Evolutionary conservation across 208 protist genomes (phyloP), one percentile per base, ranked within the genome.

Genomic region (Leishmania tropica): DNA sequence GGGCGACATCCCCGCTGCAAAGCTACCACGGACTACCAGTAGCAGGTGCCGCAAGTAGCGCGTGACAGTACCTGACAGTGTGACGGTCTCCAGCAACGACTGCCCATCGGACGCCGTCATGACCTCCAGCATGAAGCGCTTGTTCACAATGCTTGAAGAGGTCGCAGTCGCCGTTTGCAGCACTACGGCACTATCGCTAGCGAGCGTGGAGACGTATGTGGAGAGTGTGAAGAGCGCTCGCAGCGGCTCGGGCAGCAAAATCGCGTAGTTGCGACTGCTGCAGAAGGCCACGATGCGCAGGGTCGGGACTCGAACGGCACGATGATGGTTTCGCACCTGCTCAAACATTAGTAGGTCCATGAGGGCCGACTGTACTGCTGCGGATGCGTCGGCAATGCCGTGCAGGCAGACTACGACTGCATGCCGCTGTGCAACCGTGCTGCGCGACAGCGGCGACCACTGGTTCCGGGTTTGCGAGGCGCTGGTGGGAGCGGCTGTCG

Each of bases 251-350:
- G 95, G 88, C n/a, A 97, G 85, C 58, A 89, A 76, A 58, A 86
- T 72, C 0, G 85, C 86, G 84, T 89, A 95, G 68, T 75, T 80
- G 24, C 85, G 86, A 45, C 89, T 83, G 70, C 90, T 84, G 58
- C 91, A 96, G 77, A 96, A 97, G 54, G 93, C 93, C 53, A 97
- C 91, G 74, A 97, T 89, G 79, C 92, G 95, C 54, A 97, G 77
- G n/a, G 84, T 80, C 8, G 84, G 87, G 19, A 81, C 85, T 78
- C 53, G 78, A 75, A 79, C 75, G 45, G 84, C 83, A 42, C 83
- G 76, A 72, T 78, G 58, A 31, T 87, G 70, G 51, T 64, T 76
- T 67, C 70, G 82, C 35, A 90, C 80, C 65, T 90, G 87, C 56
- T 87, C 90, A 76, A 96, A 92, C 35, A 78, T 80, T n/a, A 97